A percentile compares a stretch with the other conserved stretches of the same genome.
phyloP scores from a whole-genome alignment of 2,329 filamentous ascomycete genomes.

The Phialophora verrucosa region DNA sequence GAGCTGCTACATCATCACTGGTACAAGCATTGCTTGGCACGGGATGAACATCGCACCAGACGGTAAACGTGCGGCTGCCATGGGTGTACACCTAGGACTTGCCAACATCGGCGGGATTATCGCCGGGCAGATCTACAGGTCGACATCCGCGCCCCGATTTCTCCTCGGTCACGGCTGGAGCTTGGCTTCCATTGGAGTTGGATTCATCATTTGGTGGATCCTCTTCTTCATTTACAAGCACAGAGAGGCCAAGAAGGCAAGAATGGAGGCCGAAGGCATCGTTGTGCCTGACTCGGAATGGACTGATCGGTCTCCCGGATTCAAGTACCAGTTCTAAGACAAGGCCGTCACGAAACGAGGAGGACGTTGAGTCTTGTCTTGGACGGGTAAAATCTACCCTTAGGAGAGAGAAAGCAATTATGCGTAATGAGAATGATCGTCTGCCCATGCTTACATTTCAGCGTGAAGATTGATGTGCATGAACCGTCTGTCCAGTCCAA shows the following conservation, averaged over 20 bases:
- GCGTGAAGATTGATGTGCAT: background rate
- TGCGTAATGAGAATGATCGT: background rate
- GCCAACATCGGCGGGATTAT: conserved; percentile 60
- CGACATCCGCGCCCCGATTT: conserved; percentile 14
- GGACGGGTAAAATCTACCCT: too few relatives aligned
- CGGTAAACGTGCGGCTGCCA: conserved; percentile 64
- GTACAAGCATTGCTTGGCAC: conserved; percentile 56
- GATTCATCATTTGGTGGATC: conserved; percentile 17
- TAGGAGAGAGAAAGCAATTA: background rate
- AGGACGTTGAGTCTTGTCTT: background rate
- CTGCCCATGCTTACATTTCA: background rate
- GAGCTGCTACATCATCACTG: conserved; percentile 56
- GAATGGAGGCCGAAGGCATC: conserved; percentile 3
- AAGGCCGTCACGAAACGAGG: background rate
- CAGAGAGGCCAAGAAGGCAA: conserved; percentile 22
- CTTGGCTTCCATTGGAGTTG: conserved; percentile 17
- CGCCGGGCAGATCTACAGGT: conserved; percentile 24
- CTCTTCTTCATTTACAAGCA: conserved; percentile 21
- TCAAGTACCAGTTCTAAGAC: conserved; percentile 22
- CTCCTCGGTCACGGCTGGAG: conserved; percentile 19
- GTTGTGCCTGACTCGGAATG: conserved; percentile 3
- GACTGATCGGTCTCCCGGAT: conserved; percentile 20
- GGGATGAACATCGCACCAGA: conserved; percentile 59
- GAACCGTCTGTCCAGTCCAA: background rate
- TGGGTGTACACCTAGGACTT: conserved; percentile 56